Evolutionary conservation across 371 early-diverging fungal species (phyloP).

Genomic region (Apophysomyces trapeziformis): DNA sequence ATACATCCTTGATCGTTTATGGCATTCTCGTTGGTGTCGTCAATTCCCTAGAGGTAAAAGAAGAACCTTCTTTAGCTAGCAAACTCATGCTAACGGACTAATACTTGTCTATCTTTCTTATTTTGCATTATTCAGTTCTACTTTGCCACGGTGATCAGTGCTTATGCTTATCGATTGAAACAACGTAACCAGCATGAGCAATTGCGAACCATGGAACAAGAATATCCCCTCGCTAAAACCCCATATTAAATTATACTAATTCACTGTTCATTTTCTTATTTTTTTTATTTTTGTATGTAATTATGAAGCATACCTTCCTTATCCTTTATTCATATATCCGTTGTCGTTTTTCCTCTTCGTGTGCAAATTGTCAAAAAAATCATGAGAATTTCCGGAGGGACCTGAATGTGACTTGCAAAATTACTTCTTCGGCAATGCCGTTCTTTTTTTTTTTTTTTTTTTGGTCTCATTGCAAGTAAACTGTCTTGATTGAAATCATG

Average conservation of each 20-base stretch:
- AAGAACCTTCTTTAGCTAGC: background rate
- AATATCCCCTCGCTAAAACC: background rate
- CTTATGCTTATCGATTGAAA: slow-evolving; percentile 24
- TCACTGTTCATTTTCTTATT: no score
- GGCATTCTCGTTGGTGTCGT: background rate
- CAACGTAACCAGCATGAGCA: background rate
- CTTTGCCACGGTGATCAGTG: slow-evolving; percentile 25
- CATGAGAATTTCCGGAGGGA: no score
- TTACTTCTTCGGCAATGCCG: no score
- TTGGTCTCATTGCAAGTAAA: no score
- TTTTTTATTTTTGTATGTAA: no score
- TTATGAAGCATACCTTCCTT: no score
- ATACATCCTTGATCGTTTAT: background rate
- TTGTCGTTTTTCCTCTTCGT: background rate
- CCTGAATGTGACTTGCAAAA: no score
- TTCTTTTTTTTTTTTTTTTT: no score
- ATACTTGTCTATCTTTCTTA: background rate
- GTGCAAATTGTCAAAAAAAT: no score
- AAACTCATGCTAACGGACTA: background rate
- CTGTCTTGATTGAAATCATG: background rate
- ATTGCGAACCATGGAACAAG: slow-evolving; percentile 3
- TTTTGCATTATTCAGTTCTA: slow-evolving; percentile 12
- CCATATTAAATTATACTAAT: background rate
- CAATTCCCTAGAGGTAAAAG: background rate
- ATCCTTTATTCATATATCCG: background rate